Conservation (phyloP, 2,329 filamentous ascomycete species). For the Fusarium domesticum region DNA sequence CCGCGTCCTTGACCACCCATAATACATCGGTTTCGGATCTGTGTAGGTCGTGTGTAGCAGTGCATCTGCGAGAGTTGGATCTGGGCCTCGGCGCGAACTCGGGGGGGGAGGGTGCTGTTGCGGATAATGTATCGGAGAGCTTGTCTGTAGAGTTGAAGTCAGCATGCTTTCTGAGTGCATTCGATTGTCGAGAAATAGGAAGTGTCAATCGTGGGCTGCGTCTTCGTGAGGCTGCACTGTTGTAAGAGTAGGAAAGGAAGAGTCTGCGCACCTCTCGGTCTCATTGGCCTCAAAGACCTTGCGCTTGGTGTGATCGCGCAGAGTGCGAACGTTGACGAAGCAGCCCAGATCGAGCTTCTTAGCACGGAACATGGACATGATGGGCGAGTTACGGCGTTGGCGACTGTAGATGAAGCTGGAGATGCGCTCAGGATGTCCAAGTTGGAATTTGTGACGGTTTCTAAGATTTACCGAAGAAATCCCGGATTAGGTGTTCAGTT, state of each 20-base stretch:
- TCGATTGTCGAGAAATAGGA: no score
- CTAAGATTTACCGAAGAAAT: constrained; percentile 13
- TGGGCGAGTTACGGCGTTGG: constrained; percentile 33
- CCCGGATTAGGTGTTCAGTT: constrained; percentile 3
- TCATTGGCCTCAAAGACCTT: constrained; percentile 86
- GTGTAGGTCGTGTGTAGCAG: constrained; percentile 87
- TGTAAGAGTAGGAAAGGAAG: constrained; percentile 5
- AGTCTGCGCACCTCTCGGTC: constrained; percentile 69
- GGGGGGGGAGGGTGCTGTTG: constrained; percentile 80
- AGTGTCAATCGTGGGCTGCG: neutral
- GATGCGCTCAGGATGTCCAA: constrained; percentile 4
- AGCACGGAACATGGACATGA: constrained; percentile 80
- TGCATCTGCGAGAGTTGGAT: constrained; percentile 94
- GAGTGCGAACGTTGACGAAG: constrained; percentile 79
- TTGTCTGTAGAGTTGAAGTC: constrained; percentile 59
- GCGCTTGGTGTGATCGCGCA: constrained; percentile 95
- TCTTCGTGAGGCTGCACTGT: neutral
- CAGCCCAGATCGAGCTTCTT: constrained; percentile 89
- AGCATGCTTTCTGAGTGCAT: constrained; percentile 3
- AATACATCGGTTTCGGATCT: constrained; percentile 92
- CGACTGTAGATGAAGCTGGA: constrained; percentile 17
- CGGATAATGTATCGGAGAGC: constrained; percentile 88
- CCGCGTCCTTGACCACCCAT: constrained; percentile 85
- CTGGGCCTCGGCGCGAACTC: constrained; percentile 86
- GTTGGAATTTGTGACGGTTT: constrained; percentile 10